Conservation (phyloP, 1,284 basidiomycete genomes). For the Macrocystidia cucumis region DNA sequence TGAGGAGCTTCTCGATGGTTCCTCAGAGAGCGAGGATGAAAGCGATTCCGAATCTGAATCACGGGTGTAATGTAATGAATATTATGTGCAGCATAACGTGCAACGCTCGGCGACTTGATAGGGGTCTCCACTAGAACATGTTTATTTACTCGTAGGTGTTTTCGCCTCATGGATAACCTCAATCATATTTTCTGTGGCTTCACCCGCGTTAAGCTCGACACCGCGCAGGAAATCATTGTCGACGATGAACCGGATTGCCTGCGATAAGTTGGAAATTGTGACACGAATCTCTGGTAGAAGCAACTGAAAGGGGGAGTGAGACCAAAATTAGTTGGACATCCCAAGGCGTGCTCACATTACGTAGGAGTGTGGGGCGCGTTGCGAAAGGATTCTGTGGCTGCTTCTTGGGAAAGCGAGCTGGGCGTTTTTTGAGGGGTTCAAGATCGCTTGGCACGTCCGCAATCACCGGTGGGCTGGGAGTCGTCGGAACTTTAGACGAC, state of each 20-base stretch:
- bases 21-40: slow-evolving; percentile 23
- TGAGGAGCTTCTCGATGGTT: slow-evolving; percentile 34
- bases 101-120: slow-evolving; percentile 9
- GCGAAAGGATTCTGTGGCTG: slow-evolving; percentile 62
- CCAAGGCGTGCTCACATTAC: slow-evolving; percentile 51
- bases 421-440: too few relatives aligned
- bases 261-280: slow-evolving; percentile 89
- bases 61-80: slow-evolving; percentile 12
- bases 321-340: not conserved
- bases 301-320: slow-evolving; percentile 38
- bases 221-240: slow-evolving; percentile 85
- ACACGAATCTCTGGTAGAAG: slow-evolving; percentile 84
- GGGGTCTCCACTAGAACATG: too few relatives aligned
- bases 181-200: slow-evolving; percentile 65
- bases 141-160: too few relatives aligned
- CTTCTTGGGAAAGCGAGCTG: slow-evolving; percentile 49
- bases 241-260: slow-evolving; percentile 88
- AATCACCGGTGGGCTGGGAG: too few relatives aligned
- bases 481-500: slow-evolving; percentile 44
- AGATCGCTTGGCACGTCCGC: too few relatives aligned
- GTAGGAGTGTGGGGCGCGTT: slow-evolving; percentile 59
- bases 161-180: slow-evolving; percentile 42
- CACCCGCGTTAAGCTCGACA: slow-evolving; percentile 79
- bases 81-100: slow-evolving; percentile 11
- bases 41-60: slow-evolving; percentile 27